Evolutionary conservation across 2,329 filamentous ascomycete species (phyloP).

Genomic region (Colletotrichum horii): DNA sequence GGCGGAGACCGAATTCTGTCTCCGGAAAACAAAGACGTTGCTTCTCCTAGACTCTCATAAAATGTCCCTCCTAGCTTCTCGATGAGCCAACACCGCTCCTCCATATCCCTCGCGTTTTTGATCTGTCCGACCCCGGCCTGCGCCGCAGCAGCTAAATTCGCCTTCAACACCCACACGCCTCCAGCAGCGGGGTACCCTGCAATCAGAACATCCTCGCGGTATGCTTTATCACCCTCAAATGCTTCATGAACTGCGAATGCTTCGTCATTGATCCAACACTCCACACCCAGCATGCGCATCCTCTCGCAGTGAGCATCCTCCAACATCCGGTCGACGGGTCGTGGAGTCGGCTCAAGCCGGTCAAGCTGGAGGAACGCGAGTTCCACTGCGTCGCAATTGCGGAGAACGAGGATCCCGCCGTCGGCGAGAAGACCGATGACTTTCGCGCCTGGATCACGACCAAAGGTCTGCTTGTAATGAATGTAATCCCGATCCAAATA

Average conservation of each 20-base stretch:
- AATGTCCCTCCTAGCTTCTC: not conserved
- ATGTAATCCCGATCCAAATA: not conserved
- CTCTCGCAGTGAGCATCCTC: not conserved
- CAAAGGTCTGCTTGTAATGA: not conserved
- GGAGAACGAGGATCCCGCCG: not conserved
- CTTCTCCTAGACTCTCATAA: not conserved
- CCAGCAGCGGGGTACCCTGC: not conserved
- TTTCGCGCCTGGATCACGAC: not conserved
- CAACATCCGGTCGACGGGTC: not conserved
- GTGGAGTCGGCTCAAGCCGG: not conserved
- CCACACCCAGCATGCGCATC: not conserved
- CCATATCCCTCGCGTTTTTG: not conserved
- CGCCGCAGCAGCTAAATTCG: not conserved
- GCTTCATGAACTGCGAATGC: not conserved
- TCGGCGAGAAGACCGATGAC: not conserved
- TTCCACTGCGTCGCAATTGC: not conserved
- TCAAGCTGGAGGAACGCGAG: not conserved
- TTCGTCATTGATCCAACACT: not conserved
- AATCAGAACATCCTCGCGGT: not conserved
- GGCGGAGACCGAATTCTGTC: not conserved
- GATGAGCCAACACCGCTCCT: not conserved
- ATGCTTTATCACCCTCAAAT: not conserved
- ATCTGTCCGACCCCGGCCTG: not conserved
- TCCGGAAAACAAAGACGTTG: not conserved
- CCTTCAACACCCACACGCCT: not conserved